Conservation (phyloP, 139 green algal species). For the Ettlia oleoabundans region DNA sequence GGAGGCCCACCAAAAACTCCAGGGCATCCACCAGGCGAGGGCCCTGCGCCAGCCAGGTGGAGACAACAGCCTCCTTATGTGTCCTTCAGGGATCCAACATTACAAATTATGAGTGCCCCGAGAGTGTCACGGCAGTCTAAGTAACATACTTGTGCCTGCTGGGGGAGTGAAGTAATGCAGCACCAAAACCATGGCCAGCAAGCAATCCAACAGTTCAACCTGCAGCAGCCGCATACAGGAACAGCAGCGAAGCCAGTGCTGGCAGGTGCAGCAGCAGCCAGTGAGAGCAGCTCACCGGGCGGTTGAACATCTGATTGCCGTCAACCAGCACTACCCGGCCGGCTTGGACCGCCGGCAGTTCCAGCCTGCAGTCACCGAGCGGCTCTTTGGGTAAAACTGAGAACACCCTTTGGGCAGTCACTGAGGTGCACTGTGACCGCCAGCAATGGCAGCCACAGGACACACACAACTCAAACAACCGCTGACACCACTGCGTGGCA, state of each 20-base stretch:
- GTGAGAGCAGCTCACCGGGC: background rate
- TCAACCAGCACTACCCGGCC: conserved; percentile 82
- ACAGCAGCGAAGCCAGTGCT: no score
- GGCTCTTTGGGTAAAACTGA: background rate
- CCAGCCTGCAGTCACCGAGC: conserved; percentile 22
- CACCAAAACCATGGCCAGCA: no score
- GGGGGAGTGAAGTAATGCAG: no score
- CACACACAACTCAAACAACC: background rate
- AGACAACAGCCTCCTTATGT: no score
- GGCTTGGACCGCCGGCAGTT: conserved; percentile 73
- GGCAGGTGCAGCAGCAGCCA: no score
- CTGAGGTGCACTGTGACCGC: background rate
- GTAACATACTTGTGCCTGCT: no score
- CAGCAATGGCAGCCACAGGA: background rate
- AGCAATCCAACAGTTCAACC: no score
- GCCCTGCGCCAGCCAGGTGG: conserved; percentile 49
- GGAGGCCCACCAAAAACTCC: conserved; percentile 82
- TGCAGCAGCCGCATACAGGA: no score
- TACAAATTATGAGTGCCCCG: no score
- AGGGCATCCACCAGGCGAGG: conserved; percentile 84
- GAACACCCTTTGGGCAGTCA: background rate
- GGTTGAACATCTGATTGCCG: conserved; percentile 71
- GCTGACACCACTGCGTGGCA: background rate
- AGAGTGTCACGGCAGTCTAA: no score
- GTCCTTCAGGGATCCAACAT: no score